These are phyloP conservation scores for Cutaneotrichosporon dermatis DNA, from an alignment of 1,284 basidiomycete genomes.

Conservation along the genomic window DNA sequence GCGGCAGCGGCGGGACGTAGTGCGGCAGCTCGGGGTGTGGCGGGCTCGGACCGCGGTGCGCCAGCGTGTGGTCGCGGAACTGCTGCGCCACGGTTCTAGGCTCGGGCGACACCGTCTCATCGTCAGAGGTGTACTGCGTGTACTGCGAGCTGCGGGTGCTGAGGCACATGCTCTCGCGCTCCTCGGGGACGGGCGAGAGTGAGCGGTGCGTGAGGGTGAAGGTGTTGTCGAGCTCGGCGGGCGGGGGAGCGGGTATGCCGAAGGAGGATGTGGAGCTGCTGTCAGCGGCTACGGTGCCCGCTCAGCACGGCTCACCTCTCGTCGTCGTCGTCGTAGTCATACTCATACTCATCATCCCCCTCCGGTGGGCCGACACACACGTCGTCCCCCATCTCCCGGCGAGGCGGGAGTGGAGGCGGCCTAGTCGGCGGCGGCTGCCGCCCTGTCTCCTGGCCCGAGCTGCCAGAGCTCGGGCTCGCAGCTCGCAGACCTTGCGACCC, in stretches of 20 bases:
- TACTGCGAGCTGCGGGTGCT: not conserved
- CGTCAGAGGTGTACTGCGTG: no score
- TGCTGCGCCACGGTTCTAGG: not conserved
- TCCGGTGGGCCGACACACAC: not conserved
- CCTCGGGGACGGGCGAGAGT: not conserved
- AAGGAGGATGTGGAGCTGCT: constrained; percentile 1
- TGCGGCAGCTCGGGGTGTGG: no score
- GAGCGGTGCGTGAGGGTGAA: not conserved
- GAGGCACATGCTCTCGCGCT: not conserved
- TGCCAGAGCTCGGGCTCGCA: no score
- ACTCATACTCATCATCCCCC: not conserved
- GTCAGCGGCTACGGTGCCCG: not conserved
- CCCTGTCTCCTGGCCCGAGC: no score
- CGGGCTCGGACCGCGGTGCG: no score
- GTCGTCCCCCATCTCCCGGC: not conserved
- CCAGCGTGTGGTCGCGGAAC: no score
- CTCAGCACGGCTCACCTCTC: not conserved
- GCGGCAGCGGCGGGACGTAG: no score
- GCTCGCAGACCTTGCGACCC: no score
- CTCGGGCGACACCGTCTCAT: no score
- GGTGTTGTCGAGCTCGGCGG: not conserved
- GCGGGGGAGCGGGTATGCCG: not conserved
- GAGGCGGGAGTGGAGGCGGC: not conserved
- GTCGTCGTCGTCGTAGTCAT: not conserved
- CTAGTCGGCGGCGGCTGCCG: not conserved